Base-by-base conservation (phyloP, 1,284 basidiomycete genomes). In the Takashimella koratensis region DNA sequence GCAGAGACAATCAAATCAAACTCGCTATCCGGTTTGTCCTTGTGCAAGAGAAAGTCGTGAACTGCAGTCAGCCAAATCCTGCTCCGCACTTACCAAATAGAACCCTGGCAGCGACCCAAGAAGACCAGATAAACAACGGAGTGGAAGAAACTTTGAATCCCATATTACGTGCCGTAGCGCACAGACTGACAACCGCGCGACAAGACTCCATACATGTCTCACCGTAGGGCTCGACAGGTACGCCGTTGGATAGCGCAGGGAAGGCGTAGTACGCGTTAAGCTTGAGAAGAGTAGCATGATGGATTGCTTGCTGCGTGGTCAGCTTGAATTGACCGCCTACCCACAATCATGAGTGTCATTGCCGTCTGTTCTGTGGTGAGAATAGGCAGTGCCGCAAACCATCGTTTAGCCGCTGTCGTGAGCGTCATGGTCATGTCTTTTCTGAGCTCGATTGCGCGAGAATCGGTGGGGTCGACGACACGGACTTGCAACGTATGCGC, bases 71-170 rank as follows among this genome's bases (percentile, higher is more conserved):
- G 24, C 45, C 12, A 20, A 47, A 4, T 39, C 22, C 20, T 46
- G 16, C 8, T 8, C 30, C 30, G 5, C 11, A 63, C 67, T 40
- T 41, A 73, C 71, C 66, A 56, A 75, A 76, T 25, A 74, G 53
- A 4, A 76, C 70, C 27, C 75, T 64, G 19, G 73, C 75, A 4
- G 68, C 73, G 8, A 76, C 71, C 75, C 75, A 77, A 36, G 67
- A 67, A 4, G 63, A 56, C 74, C 74, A 77, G 36, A 74, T 70
- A 56, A 77, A 72, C 21, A 75, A 50, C 26, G 75, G 73, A 3
- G 68, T 65, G 3, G 63, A 62, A 3, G 58, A 48, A 4, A 44
- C 58, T 19, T 43, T 52, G 50, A 58, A 70, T 3, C 68, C 71
- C 5, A 65, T 21, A 2, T 54, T 54, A 40, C 57, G 58, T 8